A percentile compares a stretch with the other conserved stretches of the same genome.
phyloP scores from a whole-genome alignment of 805 yeast species.

The Candida ortonii region DNA sequence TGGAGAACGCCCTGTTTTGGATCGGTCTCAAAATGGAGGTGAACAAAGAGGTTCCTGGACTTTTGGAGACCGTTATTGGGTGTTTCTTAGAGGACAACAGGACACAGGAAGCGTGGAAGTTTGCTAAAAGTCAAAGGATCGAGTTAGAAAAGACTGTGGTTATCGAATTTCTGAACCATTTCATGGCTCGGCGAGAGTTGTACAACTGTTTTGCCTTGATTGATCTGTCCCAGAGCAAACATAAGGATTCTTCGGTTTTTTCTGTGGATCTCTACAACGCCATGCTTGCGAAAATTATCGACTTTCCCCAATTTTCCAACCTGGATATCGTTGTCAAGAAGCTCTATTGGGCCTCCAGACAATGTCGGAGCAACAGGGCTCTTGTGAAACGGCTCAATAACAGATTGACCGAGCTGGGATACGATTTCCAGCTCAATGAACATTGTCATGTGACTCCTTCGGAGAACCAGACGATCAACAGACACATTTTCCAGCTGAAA shows the following conservation, averaged over 20 bases:
- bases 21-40: background rate
- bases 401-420: conserved; percentile 4
- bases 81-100: conserved; percentile 1
- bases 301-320: conserved; percentile 1
- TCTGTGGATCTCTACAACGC: conserved; percentile 2
- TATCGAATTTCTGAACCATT: conserved; percentile 3
- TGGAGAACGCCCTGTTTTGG: conserved; percentile 3
- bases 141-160: background rate
- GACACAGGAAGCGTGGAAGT: conserved; percentile 7
- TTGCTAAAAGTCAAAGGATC: background rate
- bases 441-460: conserved; percentile 2
- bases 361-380: background rate
- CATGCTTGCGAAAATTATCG: background rate
- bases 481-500: conserved; percentile 3
- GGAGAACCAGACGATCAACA: conserved; percentile 6
- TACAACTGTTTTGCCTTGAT: conserved; percentile 8
- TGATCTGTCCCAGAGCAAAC: background rate
- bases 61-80: background rate
- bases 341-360: conserved; percentile 6
- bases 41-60: background rate
- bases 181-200: conserved; percentile 3
- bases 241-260: conserved; percentile 1
- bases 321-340: conserved; percentile 8
- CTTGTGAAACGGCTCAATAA: conserved; percentile 2
- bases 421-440: conserved; percentile 3